A percentile compares a stretch with the other conserved stretches of the same genome.
Evolutionary conservation across 1,284 basidiomycete genomes (phyloP).

Genomic region (Moesziomyces globuligerus): DNA sequence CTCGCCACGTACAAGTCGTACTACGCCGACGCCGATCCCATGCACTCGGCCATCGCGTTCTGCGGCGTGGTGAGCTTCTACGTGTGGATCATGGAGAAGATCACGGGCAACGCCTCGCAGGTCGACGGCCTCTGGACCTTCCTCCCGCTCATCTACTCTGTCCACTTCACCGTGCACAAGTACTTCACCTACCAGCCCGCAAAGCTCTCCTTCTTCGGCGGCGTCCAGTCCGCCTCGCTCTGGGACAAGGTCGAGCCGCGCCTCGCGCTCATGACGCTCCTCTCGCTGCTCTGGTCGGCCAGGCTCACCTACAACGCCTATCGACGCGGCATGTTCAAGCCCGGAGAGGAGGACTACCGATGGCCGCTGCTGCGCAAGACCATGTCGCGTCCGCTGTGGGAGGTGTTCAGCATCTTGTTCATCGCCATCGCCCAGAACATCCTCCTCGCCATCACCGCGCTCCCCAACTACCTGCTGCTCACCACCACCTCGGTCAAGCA

Average conservation of each 20-base stretch:
- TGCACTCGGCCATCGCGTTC: slow-evolving; percentile 57
- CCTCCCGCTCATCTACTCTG: slow-evolving; percentile 57
- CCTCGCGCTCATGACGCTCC: slow-evolving; percentile 66
- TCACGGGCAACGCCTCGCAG: slow-evolving; percentile 62
- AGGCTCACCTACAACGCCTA: slow-evolving; percentile 85
- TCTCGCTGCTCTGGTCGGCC: slow-evolving; percentile 65
- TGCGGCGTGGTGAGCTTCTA: slow-evolving; percentile 51
- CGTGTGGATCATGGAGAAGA: slow-evolving; percentile 56
- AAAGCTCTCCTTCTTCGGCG: slow-evolving; percentile 33
- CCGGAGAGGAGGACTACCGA: slow-evolving; percentile 86
- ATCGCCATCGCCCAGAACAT: slow-evolving; percentile 82
- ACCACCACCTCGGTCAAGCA: slow-evolving; percentile 60
- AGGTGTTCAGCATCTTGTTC: slow-evolving; percentile 82
- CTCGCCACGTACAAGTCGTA: slow-evolving; percentile 43
- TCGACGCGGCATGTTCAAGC: slow-evolving; percentile 81
- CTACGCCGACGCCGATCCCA: slow-evolving; percentile 53
- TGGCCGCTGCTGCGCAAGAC: slow-evolving; percentile 81
- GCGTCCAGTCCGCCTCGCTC: slow-evolving; percentile 30
- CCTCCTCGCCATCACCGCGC: slow-evolving; percentile 74
- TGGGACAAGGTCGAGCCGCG: slow-evolving; percentile 62
- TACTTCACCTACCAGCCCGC: slow-evolving; percentile 48
- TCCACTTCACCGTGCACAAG: slow-evolving; percentile 60
- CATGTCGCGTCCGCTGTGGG: slow-evolving; percentile 78
- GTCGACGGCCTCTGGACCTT: slow-evolving; percentile 65
- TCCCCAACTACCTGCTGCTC: slow-evolving; percentile 73